Evolutionary conservation across 306 rosid genomes (phyloP).

Genomic region (Dalbergia cultrata): DNA sequence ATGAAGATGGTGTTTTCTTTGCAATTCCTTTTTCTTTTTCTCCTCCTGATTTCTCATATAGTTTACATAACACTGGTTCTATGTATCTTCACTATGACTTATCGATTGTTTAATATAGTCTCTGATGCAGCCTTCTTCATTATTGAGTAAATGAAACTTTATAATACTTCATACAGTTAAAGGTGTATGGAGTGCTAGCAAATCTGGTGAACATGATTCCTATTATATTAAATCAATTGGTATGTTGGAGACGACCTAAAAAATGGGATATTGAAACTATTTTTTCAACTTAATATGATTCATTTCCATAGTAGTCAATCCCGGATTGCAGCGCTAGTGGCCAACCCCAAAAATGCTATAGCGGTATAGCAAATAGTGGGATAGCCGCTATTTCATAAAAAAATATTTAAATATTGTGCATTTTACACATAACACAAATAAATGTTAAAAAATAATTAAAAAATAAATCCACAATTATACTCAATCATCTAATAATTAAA

Average conservation of each 20-base stretch:
- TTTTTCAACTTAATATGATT: background rate
- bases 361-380: no score
- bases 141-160: conserved; percentile 11
- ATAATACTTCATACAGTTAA: conserved; percentile 12
- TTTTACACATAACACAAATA: no score
- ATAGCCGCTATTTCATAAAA: no score
- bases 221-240: conserved; percentile 11
- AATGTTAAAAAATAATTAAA: no score
- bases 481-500: no score
- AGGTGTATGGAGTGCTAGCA: conserved; percentile 7
- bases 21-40: background rate
- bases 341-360: no score
- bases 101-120: background rate
- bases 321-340: no score
- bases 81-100: conserved; percentile 18
- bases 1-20: conserved; percentile 8
- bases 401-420: no score
- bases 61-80: conserved; percentile 8
- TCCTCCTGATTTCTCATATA: conserved; percentile 22
- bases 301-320: background rate
- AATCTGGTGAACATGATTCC: conserved; percentile 31
- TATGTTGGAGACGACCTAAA: conserved; percentile 24
- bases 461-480: no score
- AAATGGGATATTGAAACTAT: conserved; percentile 12
- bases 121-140: conserved; percentile 29